Evolutionary conservation across 176 grass and related monocot genomes (phyloP), one percentile per base, ranked within the genome.

Genomic region (Tuctoria greenei): DNA sequence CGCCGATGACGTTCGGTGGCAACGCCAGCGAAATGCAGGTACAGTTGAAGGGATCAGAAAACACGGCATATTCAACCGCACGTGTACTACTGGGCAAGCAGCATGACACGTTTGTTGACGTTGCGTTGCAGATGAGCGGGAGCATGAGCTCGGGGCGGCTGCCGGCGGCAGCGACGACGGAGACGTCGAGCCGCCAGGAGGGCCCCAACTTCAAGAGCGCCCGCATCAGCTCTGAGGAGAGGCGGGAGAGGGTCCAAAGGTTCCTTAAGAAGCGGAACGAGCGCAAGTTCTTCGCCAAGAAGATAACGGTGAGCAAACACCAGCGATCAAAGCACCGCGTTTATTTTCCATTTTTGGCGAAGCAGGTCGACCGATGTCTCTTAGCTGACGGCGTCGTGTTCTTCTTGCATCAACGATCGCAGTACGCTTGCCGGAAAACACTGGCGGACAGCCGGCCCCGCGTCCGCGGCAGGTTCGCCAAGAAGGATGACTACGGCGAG

Each of bases 401-500:
- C 9, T 41, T 20, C 16, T 26, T 17, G 24, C 10, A n/a, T 17
- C 7, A 60, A 78, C n/a, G 27, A 63, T 52, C 59, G 75, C 87
- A 99, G 96, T 99, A 99, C 76, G 92, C 92, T 77, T 99, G 96
- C 86, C 90, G 96, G 47, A 99, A 99, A 86, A 99, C 92, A 39
- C 83, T 99, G 83, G 96, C 96, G 7, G 96, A 99, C 47, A 99
- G 85, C 62, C 62, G 96, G 51, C 96, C 95, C 34, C 89, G 96
- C 39, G 87, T 99, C 58, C 91, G 92, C 16, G 96, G 96, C 47
- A 87, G 96, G 51, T 99, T 99, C 28, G 96, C 96, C 4, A 99
- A 92, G 89, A 94, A 95, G 23, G 96, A 99, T 41, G 92, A 99
- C 14, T 87, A 57, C 80, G 83, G 88, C 39, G 96, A 99, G 49